Base-by-base conservation (phyloP, 306 rosid genomes). In the Abrus pulchellus region DNA sequence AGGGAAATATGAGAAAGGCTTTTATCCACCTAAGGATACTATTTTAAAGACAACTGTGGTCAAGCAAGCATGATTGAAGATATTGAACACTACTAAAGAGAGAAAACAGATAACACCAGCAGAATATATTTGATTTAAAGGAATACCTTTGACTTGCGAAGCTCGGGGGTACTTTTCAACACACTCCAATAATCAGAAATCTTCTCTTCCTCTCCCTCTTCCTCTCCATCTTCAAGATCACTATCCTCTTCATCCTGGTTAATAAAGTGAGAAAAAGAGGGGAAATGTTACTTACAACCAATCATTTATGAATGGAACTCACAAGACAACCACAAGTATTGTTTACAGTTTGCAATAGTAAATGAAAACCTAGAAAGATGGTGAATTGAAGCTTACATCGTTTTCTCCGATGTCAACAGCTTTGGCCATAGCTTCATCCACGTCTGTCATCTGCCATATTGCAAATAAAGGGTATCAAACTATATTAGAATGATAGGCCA, bases 371-470 rank as follows among this genome's bases (percentile, higher is more conserved):
- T 9, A 12, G 8, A 50, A 33, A 83, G 41, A 63, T 68, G 54
- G 81, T 66, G 50, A 70, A 75, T 36, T 12, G 28, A 86, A 80
- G 59, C 97, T 90, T 79, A 92, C 99, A 44, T 95, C 97, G 77
- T 90, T 92, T 87, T 93, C 99, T 29, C 99, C 98, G 52, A 93
- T 92, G 85, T 96, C 99, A 52, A 96, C 90, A 49, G 97, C 99
- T 88, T 82, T 92, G 49, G 92, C 85, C 99, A 96, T 91, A 49
- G 98, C 97, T 47, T 93, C 98, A 74, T 96, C 99, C n/a, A 92
- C 67, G 74, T 92, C 97, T 14, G 97, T 53, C 38, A 91, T 63
- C 97, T 92, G 91, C 80, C 88, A 76, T 28, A 49, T 54, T 65
- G 36, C 48, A 71, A 80, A 49, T 29, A 72, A 59, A 74, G 70